phyloP scores from a whole-genome alignment of 768 basidiomycete species.

The Polyporus arcularius region DNA sequence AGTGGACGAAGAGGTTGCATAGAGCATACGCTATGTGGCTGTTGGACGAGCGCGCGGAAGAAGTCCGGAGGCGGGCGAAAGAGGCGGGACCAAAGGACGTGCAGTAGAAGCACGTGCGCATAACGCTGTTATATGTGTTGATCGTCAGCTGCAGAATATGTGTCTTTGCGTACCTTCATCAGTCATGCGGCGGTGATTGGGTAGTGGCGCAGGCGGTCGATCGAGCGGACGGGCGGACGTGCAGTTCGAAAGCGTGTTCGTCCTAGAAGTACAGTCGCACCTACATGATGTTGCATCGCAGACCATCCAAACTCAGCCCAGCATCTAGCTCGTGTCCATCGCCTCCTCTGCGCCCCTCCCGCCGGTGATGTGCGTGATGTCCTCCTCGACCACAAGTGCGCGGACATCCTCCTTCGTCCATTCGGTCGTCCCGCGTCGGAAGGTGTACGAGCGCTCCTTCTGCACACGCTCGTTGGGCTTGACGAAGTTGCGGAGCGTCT shows the following conservation, averaged over 20 bases:
- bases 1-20: constrained; percentile 10
- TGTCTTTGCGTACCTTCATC: background rate
- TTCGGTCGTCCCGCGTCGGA: constrained; percentile 86
- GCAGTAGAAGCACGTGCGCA: background rate
- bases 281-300: background rate
- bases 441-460: constrained; percentile 70
- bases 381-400: constrained; percentile 71
- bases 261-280: constrained; percentile 13
- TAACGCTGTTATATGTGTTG: background rate
- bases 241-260: background rate
- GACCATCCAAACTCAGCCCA: background rate
- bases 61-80: background rate
- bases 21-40: constrained; percentile 11
- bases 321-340: constrained; percentile 75
- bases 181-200: too few species aligned
- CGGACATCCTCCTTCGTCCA: constrained; percentile 83
- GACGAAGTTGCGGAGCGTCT: constrained; percentile 93
- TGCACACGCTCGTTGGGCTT: constrained; percentile 85
- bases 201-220: too few species aligned
- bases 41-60: constrained; percentile 5
- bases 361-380: constrained; percentile 42
- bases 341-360: constrained; percentile 48
- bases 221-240: background rate
- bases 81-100: background rate
- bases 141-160: background rate